These are phyloP conservation scores for Vararia minispora DNA, from an alignment of 768 basidiomycete genomes.

Conservation along the genomic window DNA sequence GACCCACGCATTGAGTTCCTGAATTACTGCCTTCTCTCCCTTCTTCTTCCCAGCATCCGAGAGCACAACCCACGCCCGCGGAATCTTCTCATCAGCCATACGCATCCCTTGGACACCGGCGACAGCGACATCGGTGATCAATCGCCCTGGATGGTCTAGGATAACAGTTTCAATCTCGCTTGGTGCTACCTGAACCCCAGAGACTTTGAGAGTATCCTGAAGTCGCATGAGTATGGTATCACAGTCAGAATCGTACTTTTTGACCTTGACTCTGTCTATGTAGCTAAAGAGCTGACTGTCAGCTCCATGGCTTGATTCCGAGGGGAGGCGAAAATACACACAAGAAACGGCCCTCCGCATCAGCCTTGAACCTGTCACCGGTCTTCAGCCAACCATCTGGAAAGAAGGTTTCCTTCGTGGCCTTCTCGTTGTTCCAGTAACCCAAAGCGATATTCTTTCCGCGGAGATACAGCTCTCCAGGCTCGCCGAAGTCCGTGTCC, in stretches of 20 bases:
- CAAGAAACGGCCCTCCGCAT: conserved; percentile 54
- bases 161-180: conserved; percentile 62
- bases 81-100: conserved; percentile 61
- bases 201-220: conserved; percentile 69
- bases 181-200: conserved; percentile 68
- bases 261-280: conserved; percentile 62
- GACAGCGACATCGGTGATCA: conserved; percentile 56
- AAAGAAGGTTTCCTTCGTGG: conserved; percentile 52
- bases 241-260: not conserved
- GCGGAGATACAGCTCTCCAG: conserved; percentile 53
- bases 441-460: conserved; percentile 48
- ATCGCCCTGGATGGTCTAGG: conserved; percentile 42
- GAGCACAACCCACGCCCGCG: conserved; percentile 67
- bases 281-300: conserved; percentile 30
- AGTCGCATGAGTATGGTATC: not conserved
- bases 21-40: conserved; percentile 29
- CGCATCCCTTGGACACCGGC: conserved; percentile 65
- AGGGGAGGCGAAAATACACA: conserved; percentile 21
- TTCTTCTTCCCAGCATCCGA: conserved; percentile 38
- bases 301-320: not conserved
- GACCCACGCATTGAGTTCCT: conserved; percentile 47
- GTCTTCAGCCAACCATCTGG: conserved; percentile 59
- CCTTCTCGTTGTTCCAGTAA: conserved; percentile 60
- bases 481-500: conserved; percentile 40
- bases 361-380: conserved; percentile 54